Evolutionary conservation across 768 basidiomycete genomes (phyloP), one percentile per base, ranked within the genome.

Genomic region (Symmetrospora coprosmae): DNA sequence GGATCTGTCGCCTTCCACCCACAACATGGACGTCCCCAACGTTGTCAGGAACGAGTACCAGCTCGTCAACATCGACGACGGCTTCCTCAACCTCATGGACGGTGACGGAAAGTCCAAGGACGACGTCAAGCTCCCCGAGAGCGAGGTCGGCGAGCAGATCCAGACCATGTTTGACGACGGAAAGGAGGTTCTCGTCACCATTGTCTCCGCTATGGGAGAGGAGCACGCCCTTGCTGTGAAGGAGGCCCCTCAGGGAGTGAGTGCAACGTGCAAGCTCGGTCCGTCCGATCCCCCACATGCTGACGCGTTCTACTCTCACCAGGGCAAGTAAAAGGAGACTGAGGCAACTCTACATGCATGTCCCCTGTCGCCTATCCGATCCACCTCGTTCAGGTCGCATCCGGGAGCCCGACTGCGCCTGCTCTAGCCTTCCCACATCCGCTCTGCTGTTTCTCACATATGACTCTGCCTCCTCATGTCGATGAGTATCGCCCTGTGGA

Each of bases 11-110:
- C 88, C 88, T 70, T 92, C 89, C 72, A 99, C 92, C 73, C 94
- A 99, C 81, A 99, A 99, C 79, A 90, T 99, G 87, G 91, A 96
- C 68, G 92, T 94, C 70, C 92, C 92, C 74, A 86, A 94, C 76
- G 89, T 99, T 72, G 64, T 28, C 48, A 86, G 92, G 73, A 79
- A 76, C 63, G 94, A 99, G 82, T 97, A 83, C 80, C 79, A 84
- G 70, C 83, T 99, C 71, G 86, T 88, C 72, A 70, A 63, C 53
- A 41, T 58, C 65, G 8, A 41, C 45, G 38, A 60, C 33, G 49
- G 34, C 43, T 56, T 55, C 50, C 17, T 99, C 71, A 94, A 89
- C 81, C 80, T 99, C 70, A 85, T 99, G 86, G 79, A 76, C 67
- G 43, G 70, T 68, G 90, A 92, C 48, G 89, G 89, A 33, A 46